Conservation (phyloP, 2,329 filamentous ascomycete genomes). For the Hymenoscyphus repandus region DNA sequence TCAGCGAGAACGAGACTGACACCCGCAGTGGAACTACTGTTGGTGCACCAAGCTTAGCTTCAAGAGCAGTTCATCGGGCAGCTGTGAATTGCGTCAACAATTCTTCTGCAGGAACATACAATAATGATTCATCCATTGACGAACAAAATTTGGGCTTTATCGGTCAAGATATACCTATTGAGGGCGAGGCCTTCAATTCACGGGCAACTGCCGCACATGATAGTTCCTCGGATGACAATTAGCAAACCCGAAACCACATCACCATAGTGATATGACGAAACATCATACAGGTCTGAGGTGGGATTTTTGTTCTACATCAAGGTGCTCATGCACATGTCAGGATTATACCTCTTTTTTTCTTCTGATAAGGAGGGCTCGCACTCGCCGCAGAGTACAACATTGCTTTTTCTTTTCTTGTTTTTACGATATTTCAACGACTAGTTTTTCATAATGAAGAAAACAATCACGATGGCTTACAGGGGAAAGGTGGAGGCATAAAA, state of each 20-base stretch:
- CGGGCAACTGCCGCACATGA: neutral
- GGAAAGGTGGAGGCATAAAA: conserved; percentile 5
- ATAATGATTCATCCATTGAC: conserved; percentile 3
- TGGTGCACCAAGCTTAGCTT: conserved; percentile 13
- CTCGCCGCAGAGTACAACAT: neutral
- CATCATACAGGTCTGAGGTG: too few relatives aligned
- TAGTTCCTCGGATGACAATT: neutral
- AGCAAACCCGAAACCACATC: neutral
- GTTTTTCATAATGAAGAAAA: conserved; percentile 6
- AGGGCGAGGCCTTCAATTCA: neutral
- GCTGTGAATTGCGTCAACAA: conserved; percentile 6
- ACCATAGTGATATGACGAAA: too few relatives aligned
- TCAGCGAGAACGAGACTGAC: conserved; percentile 27
- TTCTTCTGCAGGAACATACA: conserved; percentile 16
- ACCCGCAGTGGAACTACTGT: conserved; percentile 16
- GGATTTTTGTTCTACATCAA: too few relatives aligned
- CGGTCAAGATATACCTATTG: neutral
- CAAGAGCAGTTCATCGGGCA: conserved; percentile 13
- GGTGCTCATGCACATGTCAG: too few relatives aligned
- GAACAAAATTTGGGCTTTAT: neutral
- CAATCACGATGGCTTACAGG: conserved; percentile 4
- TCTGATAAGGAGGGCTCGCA: too few relatives aligned
- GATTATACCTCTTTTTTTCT: too few relatives aligned
- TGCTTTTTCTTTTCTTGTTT: conserved; percentile 6
- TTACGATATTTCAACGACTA: conserved; percentile 5